These are phyloP conservation scores for Phyllosticta citriasiana DNA, from an alignment of 2,329 filamentous ascomycete species.

Conservation along the genomic window DNA sequence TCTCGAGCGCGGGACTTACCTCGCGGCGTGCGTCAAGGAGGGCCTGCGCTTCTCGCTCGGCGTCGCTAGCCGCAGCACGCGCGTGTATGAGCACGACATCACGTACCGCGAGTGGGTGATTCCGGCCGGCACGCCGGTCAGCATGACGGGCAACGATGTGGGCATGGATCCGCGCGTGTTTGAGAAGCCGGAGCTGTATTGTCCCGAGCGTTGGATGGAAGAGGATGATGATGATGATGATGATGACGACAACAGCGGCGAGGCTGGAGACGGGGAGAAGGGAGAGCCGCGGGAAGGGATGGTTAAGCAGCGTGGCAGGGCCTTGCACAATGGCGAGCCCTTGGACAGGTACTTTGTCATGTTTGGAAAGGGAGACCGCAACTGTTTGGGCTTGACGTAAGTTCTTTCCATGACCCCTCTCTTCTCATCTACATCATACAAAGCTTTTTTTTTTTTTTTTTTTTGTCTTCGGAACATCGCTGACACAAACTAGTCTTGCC, in stretches of 20 bases:
- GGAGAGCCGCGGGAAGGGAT: no score
- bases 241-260: not conserved
- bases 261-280: not conserved
- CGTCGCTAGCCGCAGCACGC: constrained; percentile 21
- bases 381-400: constrained; percentile 32
- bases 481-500: not conserved
- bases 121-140: constrained; percentile 25
- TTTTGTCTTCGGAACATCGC: not conserved
- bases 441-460: not conserved
- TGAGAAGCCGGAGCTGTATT: constrained; percentile 23
- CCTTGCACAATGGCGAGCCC: constrained; percentile 21
- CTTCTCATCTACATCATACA: not conserved
- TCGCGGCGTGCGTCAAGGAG: constrained; percentile 16
- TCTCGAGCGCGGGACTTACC: constrained; percentile 3
- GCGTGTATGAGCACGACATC: constrained; percentile 5
- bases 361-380: constrained; percentile 32
- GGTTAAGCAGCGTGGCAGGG: constrained; percentile 4
- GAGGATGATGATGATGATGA: not conserved
- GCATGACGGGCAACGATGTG: constrained; percentile 28
- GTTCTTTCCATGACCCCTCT: not conserved
- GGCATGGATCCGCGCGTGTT: constrained; percentile 29
- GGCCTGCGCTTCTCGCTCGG: constrained; percentile 28
- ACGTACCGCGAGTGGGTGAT: constrained; percentile 19
- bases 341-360: constrained; percentile 32
- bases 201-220: constrained; percentile 33